phyloP scores from a whole-genome alignment of 2,329 filamentous ascomycete genomes.

The Plenodomus biglobosus region DNA sequence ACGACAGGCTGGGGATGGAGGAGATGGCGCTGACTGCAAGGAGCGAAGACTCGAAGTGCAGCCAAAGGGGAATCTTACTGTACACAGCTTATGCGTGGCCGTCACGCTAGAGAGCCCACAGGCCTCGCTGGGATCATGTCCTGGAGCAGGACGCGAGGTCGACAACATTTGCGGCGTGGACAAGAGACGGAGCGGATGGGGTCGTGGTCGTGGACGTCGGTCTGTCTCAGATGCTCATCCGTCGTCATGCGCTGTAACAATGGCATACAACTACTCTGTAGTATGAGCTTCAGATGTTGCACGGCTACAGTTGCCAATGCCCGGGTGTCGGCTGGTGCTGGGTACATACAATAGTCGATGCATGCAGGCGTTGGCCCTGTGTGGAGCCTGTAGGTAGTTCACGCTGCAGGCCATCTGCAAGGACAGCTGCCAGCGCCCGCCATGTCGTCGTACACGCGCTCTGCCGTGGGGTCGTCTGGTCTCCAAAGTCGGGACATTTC shows the following conservation, averaged over 20 bases:
- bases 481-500: not conserved
- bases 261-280: no score
- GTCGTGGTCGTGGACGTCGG: not conserved
- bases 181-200: not conserved
- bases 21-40: not conserved
- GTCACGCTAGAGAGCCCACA: not conserved
- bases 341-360: no score
- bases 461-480: constrained; percentile 2
- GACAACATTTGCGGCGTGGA: not conserved
- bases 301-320: no score
- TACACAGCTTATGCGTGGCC: no score
- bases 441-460: constrained; percentile 6
- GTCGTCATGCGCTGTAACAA: constrained; percentile 9
- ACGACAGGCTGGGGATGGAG: not conserved
- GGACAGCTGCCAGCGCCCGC: constrained; percentile 11
- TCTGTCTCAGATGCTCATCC: constrained; percentile 4
- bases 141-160: not conserved
- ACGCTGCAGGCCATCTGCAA: constrained; percentile 15
- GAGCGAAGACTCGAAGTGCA: not conserved
- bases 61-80: not conserved
- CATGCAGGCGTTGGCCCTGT: constrained; percentile 12
- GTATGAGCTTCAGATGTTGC: no score
- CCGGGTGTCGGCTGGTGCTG: no score
- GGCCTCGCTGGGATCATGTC: not conserved
- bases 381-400: constrained; percentile 4